phyloP scores from a whole-genome alignment of 2,329 filamentous ascomycete genomes.

The Bimuria novae-zelandiae region DNA sequence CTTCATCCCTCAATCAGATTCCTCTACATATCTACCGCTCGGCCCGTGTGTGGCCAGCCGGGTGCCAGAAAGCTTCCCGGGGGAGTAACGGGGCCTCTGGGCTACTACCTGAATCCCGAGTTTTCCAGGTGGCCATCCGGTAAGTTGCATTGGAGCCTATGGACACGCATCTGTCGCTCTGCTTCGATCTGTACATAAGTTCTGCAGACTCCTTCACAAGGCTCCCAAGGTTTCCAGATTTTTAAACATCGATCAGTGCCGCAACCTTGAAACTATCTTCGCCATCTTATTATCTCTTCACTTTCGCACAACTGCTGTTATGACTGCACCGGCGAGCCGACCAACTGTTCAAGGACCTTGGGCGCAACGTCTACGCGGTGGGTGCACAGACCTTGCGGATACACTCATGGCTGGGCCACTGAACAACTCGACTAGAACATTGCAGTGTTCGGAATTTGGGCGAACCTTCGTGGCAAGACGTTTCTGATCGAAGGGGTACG shows the following conservation, averaged over 20 bases:
- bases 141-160: not conserved
- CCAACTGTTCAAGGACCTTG: slow-evolving; percentile 22
- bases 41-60: too few relatives aligned
- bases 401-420: slow-evolving; percentile 1
- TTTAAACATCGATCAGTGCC: too few relatives aligned
- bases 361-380: slow-evolving; percentile 38
- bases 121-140: not conserved
- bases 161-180: not conserved
- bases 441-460: slow-evolving; percentile 31
- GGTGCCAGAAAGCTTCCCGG: too few relatives aligned
- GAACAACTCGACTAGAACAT: slow-evolving; percentile 31
- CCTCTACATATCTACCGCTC: too few relatives aligned
- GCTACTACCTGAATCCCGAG: too few relatives aligned
- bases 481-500: slow-evolving; percentile 46
- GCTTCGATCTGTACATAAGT: not conserved
- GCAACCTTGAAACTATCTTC: too few relatives aligned
- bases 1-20: too few relatives aligned
- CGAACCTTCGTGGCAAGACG: slow-evolving; percentile 39
- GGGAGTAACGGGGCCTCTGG: too few relatives aligned
- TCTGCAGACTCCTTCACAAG: not conserved
- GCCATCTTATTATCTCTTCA: not conserved
- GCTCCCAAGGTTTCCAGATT: too few relatives aligned
- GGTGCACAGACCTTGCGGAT: not conserved
- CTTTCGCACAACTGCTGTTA: slow-evolving; percentile 14
- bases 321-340: slow-evolving; percentile 11